Conservation (phyloP, 768 basidiomycete genomes). For the Collybia sordida region DNA sequence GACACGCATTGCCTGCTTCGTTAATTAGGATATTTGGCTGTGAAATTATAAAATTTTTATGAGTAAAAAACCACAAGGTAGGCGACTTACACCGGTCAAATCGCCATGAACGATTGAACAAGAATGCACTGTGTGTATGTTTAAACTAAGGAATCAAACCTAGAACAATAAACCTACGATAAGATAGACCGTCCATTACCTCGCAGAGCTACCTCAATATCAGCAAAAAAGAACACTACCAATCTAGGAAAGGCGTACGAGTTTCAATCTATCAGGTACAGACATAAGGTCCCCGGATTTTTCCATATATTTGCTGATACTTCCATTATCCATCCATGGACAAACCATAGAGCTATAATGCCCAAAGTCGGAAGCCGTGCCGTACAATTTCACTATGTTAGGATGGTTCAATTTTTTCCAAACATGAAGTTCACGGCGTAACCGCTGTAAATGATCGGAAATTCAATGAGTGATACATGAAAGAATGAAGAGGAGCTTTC, state of each 20-base stretch:
- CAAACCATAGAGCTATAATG: conserved; percentile 37
- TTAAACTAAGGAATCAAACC: not conserved
- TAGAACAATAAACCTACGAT: conserved; percentile 30
- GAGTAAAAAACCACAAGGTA: not conserved
- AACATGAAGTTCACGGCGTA: conserved; percentile 33
- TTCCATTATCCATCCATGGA: conserved; percentile 41
- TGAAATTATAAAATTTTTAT: conserved; percentile 6
- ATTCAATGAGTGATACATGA: not conserved
- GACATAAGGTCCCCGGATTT: conserved; percentile 32
- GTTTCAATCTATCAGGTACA: conserved; percentile 30
- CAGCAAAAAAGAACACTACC: not conserved
- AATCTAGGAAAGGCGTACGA: conserved; percentile 22
- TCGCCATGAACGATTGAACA: conserved; percentile 41
- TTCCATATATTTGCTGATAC: conserved; percentile 36
- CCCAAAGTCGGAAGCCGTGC: conserved; percentile 36
- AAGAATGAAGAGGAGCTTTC: not conserved
- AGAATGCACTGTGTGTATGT: conserved; percentile 30
- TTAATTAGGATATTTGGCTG: conserved; percentile 49
- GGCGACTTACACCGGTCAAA: conserved; percentile 34
- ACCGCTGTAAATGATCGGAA: conserved; percentile 19
- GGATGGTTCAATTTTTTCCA: conserved; percentile 39
- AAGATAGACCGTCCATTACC: conserved; percentile 36
- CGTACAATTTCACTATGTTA: conserved; percentile 35
- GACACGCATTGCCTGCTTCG: conserved; percentile 35
- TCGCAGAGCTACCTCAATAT: conserved; percentile 30